Base-by-base conservation (phyloP, 345 rosid genomes). In the Noccaea caerulescens region DNA sequence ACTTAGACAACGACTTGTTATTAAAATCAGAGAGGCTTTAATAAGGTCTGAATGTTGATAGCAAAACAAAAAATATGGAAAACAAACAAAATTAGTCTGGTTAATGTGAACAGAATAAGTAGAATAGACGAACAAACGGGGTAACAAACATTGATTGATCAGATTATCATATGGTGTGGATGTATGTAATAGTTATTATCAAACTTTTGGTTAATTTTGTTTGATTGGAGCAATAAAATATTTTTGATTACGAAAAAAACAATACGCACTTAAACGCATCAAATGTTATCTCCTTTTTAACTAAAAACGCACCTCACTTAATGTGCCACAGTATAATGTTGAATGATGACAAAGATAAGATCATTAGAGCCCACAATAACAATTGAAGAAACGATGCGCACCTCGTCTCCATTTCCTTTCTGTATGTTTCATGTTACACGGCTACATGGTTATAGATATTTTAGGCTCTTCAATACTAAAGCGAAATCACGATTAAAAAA, bases 341-440 rank as follows among this genome's bases (percentile, higher is more conserved):
- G 37, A 36, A 8, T 23, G 37, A 32, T 37, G 47, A 9, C 38
- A 32, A 32, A 33, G 55, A 44, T 10, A 32, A 32, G 51, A 55
- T 20, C 23, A 20, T 10, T 10, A 36, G 66, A 55, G 42, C 47
- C 67, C 16, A 47, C 66, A 58, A 37, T 47, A 37, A 47, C 32
- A 30, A 7, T 13, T 23, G 6, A 37, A 36, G 38, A 57, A 46
- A 20, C 16, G 12, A 36, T 11, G 10, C 16, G 43, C 23, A 16
- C 11, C 46, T 23, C 11, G 27, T n/a, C 43, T 14, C 13, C 50
- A 52, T 25, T 41, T 42, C 3, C 25, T 8, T 16, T 18, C 12
- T 46, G 27, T 9, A 34, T 37, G 43, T n/a, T 13, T 12, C 42
- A 30, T 23, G 27, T n/a, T 46, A n/a, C 23, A 20, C 23, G 23